Evolutionary conservation across 2,329 filamentous ascomycete genomes (phyloP), one percentile per base, ranked within the genome.

Genomic region (Paracamarosporium sp.): DNA sequence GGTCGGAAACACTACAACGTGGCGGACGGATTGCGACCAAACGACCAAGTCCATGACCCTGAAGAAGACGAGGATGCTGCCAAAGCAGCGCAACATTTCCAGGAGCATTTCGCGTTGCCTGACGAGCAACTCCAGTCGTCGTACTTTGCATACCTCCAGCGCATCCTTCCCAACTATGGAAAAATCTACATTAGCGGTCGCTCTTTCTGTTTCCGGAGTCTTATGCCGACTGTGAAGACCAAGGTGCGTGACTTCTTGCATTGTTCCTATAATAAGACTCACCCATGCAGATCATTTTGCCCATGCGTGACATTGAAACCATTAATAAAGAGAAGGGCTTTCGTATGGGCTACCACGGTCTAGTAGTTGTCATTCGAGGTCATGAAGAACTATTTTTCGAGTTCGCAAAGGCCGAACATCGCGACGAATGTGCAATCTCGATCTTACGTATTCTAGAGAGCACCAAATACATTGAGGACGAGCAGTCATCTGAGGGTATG

Each of bases 361-460:
- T 99, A 38, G 92, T 97, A 0, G 82, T 98, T n/a, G 90, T 96
- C 4, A 96, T 99, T 62, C 88, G 90, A 52, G 95, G 93, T 0
- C 92, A 97, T 60, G 95, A 98, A 74, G 95, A 98, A 76, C 80
- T 99, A 0, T 98, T 98, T 76, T 98, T 99, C 69, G 94, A 99
- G 74, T 98, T 98, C 71, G 85, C 86, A 51, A 85, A 88, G 46
- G 81, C 85, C 1, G 93, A 93, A 31, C 83, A 89, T 56, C 88
- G 95, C 53, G 94, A 99, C 69, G 94, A 98, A 74, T 97, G 93
- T 71, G 87, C 90, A 2, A 86, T 96, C 28, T 96, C 90, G 5
- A 77, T 97, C 17, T 82, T 96, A 36, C 89, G 90, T 56, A 87
- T 86, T 52, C 80, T 98, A 1, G 92, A 96, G 65, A 87, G 87